Conservation (phyloP, 2,329 filamentous ascomycete species). For the Trematosphaeria pertusa region DNA sequence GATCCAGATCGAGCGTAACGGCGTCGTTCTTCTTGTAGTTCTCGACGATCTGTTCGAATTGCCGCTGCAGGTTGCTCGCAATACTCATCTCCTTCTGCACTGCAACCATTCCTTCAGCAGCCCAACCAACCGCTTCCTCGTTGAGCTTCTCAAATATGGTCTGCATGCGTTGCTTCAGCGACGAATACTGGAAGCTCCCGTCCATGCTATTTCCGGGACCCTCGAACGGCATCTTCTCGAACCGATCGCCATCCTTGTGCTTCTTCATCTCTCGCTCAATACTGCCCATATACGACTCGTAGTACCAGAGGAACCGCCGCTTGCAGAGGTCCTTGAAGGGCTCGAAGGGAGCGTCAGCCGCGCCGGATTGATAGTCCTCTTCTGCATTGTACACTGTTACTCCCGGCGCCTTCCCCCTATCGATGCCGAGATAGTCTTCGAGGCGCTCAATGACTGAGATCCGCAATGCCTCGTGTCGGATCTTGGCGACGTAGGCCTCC, state of each 20-base stretch:
- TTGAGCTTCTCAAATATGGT: slow-evolving; percentile 74
- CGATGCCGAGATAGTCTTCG: slow-evolving; percentile 77
- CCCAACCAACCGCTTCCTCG: slow-evolving; percentile 76
- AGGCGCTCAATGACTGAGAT: slow-evolving; percentile 86
- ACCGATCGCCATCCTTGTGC: slow-evolving; percentile 68
- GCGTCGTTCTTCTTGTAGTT: slow-evolving; percentile 74
- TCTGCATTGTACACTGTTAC: slow-evolving; percentile 59
- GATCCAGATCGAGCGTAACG: slow-evolving; percentile 74
- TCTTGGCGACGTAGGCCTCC: slow-evolving; percentile 82
- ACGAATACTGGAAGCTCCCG: slow-evolving; percentile 81
- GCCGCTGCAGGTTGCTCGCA: slow-evolving; percentile 80
- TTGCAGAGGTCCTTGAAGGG: slow-evolving; percentile 93
- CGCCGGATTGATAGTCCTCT: slow-evolving; percentile 53
- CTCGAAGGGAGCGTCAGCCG: slow-evolving; percentile 71
- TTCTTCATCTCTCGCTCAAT: slow-evolving; percentile 70
- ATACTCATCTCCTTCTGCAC: slow-evolving; percentile 74
- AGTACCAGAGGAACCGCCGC: slow-evolving; percentile 94
- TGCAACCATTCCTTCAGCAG: slow-evolving; percentile 68
- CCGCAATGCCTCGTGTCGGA: slow-evolving; percentile 87
- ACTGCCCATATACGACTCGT: slow-evolving; percentile 79
- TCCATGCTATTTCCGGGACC: slow-evolving; percentile 79
- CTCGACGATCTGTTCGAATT: slow-evolving; percentile 82
- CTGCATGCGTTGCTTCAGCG: slow-evolving; percentile 72
- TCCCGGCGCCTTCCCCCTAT: slow-evolving; percentile 42
- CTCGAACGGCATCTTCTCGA: slow-evolving; percentile 90